Conservation (phyloP, 805 yeast species). For the Lipomyces spencermartinsiae region DNA sequence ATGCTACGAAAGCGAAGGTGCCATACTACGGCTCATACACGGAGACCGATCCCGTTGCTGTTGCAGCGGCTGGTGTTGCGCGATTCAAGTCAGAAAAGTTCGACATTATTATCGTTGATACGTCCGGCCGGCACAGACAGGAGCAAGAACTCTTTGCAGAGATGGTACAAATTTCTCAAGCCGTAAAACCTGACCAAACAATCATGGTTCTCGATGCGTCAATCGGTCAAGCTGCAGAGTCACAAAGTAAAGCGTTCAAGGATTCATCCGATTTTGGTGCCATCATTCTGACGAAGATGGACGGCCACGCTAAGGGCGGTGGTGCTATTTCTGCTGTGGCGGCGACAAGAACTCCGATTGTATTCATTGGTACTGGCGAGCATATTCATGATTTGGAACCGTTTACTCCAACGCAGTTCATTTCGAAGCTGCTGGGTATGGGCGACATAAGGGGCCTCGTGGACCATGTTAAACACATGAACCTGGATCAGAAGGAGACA, state of each 20-base stretch:
- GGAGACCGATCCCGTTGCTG: slow-evolving; percentile 93
- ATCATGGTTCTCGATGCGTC: slow-evolving; percentile 97
- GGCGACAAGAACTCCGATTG: slow-evolving; percentile 92
- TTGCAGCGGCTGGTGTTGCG: slow-evolving; percentile 88
- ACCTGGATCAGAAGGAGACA: slow-evolving; percentile 81
- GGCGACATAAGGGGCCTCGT: slow-evolving; percentile 93
- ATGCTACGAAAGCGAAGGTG: slow-evolving; percentile 92
- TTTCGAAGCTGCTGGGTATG: slow-evolving; percentile 90
- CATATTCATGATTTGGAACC: slow-evolving; percentile 92
- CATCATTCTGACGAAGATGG: slow-evolving; percentile 93
- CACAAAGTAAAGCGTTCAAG: slow-evolving; percentile 92
- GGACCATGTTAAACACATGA: slow-evolving; percentile 89
- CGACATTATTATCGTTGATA: slow-evolving; percentile 93
- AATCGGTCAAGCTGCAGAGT: slow-evolving; percentile 97
- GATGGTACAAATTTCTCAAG: slow-evolving; percentile 90
- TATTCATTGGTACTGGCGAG: slow-evolving; percentile 98
- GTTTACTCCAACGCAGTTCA: slow-evolving; percentile 86
- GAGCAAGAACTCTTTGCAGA: slow-evolving; percentile 90
- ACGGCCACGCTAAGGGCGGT: slow-evolving; percentile 99
- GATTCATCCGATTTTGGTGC: slow-evolving; percentile 94
- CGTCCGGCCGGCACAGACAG: slow-evolving; percentile 97
- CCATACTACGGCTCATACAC: slow-evolving; percentile 95
- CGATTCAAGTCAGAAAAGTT: slow-evolving; percentile 90
- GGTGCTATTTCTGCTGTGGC: slow-evolving; percentile 99
- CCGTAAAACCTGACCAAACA: slow-evolving; percentile 92